phyloP scores from a whole-genome alignment of 176 grass and related monocot genomes.

The Raddia guianensis region DNA sequence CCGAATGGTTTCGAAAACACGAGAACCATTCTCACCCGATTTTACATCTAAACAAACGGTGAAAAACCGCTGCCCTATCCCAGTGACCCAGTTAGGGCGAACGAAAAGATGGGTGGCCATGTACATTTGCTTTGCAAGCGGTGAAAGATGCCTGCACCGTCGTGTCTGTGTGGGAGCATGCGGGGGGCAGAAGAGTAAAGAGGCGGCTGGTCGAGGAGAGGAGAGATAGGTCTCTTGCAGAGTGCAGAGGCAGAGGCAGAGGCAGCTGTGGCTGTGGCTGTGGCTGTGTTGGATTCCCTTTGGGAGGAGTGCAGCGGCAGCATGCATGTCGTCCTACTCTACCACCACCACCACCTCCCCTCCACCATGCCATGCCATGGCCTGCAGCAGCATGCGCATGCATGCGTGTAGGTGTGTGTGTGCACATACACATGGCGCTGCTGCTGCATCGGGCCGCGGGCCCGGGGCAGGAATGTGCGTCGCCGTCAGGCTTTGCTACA shows the following conservation, averaged over 20 bases:
- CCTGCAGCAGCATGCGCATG: background rate
- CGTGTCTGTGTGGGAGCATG: background rate
- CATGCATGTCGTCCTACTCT: background rate
- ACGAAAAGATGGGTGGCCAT: too few relatives aligned
- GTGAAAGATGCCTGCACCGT: too few relatives aligned
- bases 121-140: too few relatives aligned
- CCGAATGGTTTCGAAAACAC: too few relatives aligned
- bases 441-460: background rate
- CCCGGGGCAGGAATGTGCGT: background rate
- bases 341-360: too few relatives aligned
- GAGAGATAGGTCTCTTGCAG: background rate
- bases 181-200: background rate
- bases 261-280: too few relatives aligned
- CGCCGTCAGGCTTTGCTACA: slow-evolving; percentile 37
- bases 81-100: too few relatives aligned
- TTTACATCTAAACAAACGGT: too few relatives aligned
- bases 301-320: background rate
- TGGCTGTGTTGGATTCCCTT: slow-evolving; percentile 9
- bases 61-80: too few relatives aligned
- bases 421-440: background rate
- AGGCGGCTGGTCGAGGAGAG: background rate
- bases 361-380: background rate
- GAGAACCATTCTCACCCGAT: too few relatives aligned
- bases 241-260: too few relatives aligned
- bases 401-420: background rate